Evolutionary conservation across 139 green algal genomes (phyloP).

Genomic region (Nannochloris sp.): DNA sequence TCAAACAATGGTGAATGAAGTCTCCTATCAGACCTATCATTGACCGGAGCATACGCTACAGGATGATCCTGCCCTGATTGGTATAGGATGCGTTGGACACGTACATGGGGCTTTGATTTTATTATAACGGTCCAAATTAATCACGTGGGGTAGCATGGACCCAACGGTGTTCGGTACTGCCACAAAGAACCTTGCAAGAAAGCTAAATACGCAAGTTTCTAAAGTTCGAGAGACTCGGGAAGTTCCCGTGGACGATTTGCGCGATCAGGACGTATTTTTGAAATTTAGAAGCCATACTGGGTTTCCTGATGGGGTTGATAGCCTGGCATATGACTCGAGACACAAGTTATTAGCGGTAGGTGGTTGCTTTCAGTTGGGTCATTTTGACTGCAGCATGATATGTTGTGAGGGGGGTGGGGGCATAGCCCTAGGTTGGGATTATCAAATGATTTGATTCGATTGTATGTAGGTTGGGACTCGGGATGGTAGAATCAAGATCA

Average conservation of each 20-base stretch:
- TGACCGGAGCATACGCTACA: too few species aligned
- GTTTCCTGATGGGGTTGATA: conserved; percentile 36
- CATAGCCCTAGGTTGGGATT: too few species aligned
- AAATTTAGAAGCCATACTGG: conserved; percentile 13
- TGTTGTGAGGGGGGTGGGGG: neutral
- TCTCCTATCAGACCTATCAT: too few species aligned
- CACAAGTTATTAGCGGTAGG: conserved; percentile 40
- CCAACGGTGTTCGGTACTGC: conserved; percentile 3
- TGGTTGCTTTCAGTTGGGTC: neutral
- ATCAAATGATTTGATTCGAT: neutral
- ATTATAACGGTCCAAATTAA: neutral
- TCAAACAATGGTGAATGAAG: too few species aligned
- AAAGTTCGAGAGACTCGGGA: neutral
- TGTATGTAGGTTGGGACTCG: conserved; percentile 28
- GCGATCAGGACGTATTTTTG: neutral
- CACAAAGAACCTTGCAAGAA: conserved; percentile 11
- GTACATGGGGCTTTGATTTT: neutral
- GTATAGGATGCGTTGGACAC: neutral
- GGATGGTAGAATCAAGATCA: conserved; percentile 39
- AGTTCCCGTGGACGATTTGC: conserved; percentile 17
- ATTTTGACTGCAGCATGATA: neutral
- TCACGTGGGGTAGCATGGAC: conserved; percentile 1
- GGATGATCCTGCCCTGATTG: too few species aligned
- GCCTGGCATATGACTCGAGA: conserved; percentile 34
- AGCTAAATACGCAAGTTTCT: conserved; percentile 9